Percentiles rank a stretch among this genome's conserved stretches.
These are phyloP conservation scores for Pontederia paniculata DNA, from an alignment of 176 grass and related monocot species.

Conservation along the genomic window DNA sequence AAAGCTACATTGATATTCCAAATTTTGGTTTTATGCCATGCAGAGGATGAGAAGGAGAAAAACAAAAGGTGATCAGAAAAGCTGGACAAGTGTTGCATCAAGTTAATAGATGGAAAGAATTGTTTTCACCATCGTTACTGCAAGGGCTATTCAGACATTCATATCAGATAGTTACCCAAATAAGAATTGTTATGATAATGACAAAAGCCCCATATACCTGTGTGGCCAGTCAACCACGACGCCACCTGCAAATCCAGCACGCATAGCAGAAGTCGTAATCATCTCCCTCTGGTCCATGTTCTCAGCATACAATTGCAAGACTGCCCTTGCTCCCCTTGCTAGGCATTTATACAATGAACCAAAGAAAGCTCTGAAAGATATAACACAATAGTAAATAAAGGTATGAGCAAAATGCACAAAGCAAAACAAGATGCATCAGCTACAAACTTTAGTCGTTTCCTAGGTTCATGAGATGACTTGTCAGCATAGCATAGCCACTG, in stretches of 20 bases:
- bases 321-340: slow-evolving; percentile 87
- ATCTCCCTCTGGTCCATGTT: slow-evolving; percentile 96
- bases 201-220: slow-evolving; percentile 31
- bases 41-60: too few species aligned
- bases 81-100: too few species aligned
- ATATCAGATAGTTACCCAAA: too few species aligned
- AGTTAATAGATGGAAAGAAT: too few species aligned
- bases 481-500: slow-evolving; percentile 99
- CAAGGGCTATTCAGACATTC: too few species aligned
- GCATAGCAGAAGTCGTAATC: slow-evolving; percentile 83
- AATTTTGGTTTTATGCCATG: too few species aligned
- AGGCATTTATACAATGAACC: slow-evolving; percentile 90
- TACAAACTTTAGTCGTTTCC: slow-evolving; percentile 77
- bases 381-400: background rate
- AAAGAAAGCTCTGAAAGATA: slow-evolving; percentile 81
- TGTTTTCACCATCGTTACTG: too few species aligned
- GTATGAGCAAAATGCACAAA: slow-evolving; percentile 10
- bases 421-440: background rate
- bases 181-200: background rate
- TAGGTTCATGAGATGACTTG: slow-evolving; percentile 91
- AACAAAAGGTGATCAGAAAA: too few species aligned
- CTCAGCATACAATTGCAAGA: slow-evolving; percentile 91
- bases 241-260: slow-evolving; percentile 92
- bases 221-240: slow-evolving; percentile 92
- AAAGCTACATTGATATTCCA: too few species aligned